Evolutionary conservation across 169 alveolate genomes (phyloP).

Genomic region (Cryptosporidium ubiquitum): DNA sequence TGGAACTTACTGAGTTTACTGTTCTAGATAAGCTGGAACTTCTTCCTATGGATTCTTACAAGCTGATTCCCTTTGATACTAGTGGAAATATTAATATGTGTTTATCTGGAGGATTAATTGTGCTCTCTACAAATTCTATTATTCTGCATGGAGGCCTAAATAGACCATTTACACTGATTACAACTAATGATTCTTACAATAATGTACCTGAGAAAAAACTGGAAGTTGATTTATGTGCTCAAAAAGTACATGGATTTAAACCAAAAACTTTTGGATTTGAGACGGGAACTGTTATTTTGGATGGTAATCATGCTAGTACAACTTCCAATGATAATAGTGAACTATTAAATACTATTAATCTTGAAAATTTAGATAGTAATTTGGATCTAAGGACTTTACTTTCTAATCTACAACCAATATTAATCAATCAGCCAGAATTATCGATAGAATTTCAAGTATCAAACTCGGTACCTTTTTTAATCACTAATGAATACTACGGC

Average conservation of each 20-base stretch:
- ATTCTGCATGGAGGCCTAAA: slow-evolving; percentile 32
- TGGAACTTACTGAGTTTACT: slow-evolving; percentile 37
- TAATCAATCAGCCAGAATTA: slow-evolving; percentile 21
- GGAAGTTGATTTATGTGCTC: slow-evolving; percentile 61
- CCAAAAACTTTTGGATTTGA: slow-evolving; percentile 44
- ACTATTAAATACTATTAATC: background rate
- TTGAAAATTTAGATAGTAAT: background rate
- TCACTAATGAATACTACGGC: slow-evolving; percentile 47
- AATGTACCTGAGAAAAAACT: slow-evolving; percentile 46
- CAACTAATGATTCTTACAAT: slow-evolving; percentile 29
- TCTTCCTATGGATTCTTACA: slow-evolving; percentile 54
- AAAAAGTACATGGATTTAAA: slow-evolving; percentile 22
- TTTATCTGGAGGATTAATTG: slow-evolving; percentile 53
- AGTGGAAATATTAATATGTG: background rate
- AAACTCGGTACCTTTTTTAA: slow-evolving; percentile 28
- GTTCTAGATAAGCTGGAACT: slow-evolving; percentile 52
- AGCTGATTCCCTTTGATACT: slow-evolving; percentile 36
- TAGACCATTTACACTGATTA: slow-evolving; percentile 41
- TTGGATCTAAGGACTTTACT: background rate
- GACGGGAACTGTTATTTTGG: background rate
- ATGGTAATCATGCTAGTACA: background rate
- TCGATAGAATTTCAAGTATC: slow-evolving; percentile 33
- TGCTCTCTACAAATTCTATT: slow-evolving; percentile 12
- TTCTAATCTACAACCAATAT: slow-evolving; percentile 13
- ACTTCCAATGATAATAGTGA: background rate